A percentile compares a stretch with the other conserved stretches of the same genome.
Evolutionary conservation across 176 grass and related monocot genomes (phyloP).

Genomic region (Musa troglodytarum): DNA sequence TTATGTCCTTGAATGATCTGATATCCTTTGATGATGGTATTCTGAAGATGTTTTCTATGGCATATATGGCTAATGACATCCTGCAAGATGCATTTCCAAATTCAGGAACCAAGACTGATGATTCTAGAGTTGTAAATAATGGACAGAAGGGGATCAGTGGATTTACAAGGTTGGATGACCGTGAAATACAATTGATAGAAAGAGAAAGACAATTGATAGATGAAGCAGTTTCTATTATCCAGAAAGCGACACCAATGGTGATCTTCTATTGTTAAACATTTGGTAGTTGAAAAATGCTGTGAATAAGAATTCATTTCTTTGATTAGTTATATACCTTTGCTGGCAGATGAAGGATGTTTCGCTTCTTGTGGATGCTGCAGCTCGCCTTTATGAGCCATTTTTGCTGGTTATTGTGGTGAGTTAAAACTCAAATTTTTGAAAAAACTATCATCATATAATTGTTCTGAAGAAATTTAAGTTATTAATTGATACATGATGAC

Average conservation of each 20-base stretch:
- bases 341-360: constrained; percentile 95
- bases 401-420: constrained; percentile 99
- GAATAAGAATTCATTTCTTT: constrained; percentile 45
- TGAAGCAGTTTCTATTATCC: constrained; percentile 64
- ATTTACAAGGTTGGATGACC: constrained; percentile 75
- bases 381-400: constrained; percentile 94
- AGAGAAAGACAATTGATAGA: constrained; percentile 54
- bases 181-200: constrained; percentile 56
- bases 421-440: constrained; percentile 22
- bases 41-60: constrained; percentile 49
- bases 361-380: constrained; percentile 87
- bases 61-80: constrained; percentile 21
- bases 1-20: constrained; percentile 52
- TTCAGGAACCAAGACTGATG: constrained; percentile 30
- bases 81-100: constrained; percentile 36
- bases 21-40: constrained; percentile 35
- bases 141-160: constrained; percentile 53
- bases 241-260: constrained; percentile 95
- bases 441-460: neutral
- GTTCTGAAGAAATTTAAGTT: neutral
- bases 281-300: constrained; percentile 85
- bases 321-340: constrained; percentile 32
- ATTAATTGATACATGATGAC: neutral
- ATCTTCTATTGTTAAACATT: constrained; percentile 98
- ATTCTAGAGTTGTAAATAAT: constrained; percentile 33